Base-by-base conservation (phyloP, 2,329 filamentous ascomycete species). In the Botrytis squamosa region DNA sequence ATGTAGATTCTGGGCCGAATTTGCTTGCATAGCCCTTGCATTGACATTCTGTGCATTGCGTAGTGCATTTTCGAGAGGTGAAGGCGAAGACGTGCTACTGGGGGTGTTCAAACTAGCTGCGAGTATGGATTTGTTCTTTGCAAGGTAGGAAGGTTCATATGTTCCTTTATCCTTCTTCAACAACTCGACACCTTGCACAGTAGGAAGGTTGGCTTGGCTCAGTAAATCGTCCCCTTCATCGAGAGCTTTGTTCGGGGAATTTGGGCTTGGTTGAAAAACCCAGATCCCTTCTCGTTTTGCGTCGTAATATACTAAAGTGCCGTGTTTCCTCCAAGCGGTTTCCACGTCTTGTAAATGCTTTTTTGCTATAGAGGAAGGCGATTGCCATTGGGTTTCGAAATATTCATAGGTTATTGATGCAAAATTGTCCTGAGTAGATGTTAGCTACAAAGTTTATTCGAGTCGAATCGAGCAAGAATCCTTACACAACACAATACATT, bases 401-500 rank as follows among this genome's bases (percentile, higher is more conserved):
- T 81, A 82, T 75, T 81, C 79, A 74, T 81, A 81, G 55, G 76
- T 75, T 75, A 82, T 81, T 49, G 77, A 78, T 66, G 79, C 75
- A 73, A 80, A 80, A 70, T 79, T 78, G 74, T 78, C 80, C 81
- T 82, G 42, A 12, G 38, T 44, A 57, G n/a, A 38, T 66, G 55
- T 69, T 29, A 72, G 71, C 22, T 52, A 63, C 36, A 8, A 44
- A 36, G n/a, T 55, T n/a, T 68, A 29, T 67, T 69, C 18, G 25
- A 40, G 40, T 38, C 14, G 46, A 40, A n/a, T 16, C 49, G 46
- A 59, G 36, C 38, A 55, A 36, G 9, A 69, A 36, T 4, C 76
- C 77, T 75, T 66, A 82, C 81, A 77, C 77, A 80, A 71, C 77
- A 80, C 75, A 82, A 75, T 72, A 81, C 78, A 77, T 82, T 82